A percentile compares a stretch with the other conserved stretches of the same genome.
phyloP scores from a whole-genome alignment of 306 rosid species.

The Vigna unguiculata region DNA sequence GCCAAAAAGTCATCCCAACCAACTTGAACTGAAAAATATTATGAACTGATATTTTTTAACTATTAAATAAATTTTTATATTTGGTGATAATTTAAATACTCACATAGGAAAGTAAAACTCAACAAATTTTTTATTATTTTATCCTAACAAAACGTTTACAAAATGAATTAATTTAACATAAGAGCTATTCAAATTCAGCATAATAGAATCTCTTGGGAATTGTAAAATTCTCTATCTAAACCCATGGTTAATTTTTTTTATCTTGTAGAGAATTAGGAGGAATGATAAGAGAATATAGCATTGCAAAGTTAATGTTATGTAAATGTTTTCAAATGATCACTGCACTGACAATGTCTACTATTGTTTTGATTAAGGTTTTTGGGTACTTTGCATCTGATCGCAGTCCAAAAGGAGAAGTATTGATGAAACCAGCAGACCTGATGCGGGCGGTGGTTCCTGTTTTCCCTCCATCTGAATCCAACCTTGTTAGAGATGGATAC shows the following conservation, averaged over 20 bases:
- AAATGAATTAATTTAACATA: no score
- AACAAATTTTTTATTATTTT: no score
- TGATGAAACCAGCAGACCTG: slow-evolving; percentile 82
- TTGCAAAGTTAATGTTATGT: neutral
- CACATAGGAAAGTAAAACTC: no score
- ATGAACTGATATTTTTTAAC: no score
- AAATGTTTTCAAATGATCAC: slow-evolving; percentile 10
- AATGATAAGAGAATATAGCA: neutral
- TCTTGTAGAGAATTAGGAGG: neutral
- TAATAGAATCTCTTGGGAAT: no score
- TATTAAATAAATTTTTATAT: no score
- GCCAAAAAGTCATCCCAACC: no score
- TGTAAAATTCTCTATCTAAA: no score
- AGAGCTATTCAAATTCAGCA: no score
- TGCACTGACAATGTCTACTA: slow-evolving; percentile 41
- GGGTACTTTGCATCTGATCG: slow-evolving; percentile 87
- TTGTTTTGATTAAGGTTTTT: slow-evolving; percentile 68
- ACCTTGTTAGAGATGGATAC: slow-evolving; percentile 91
- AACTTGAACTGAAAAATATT: no score
- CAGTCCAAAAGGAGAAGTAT: slow-evolving; percentile 71
- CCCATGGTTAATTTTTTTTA: neutral
- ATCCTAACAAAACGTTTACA: no score
- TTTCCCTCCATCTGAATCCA: slow-evolving; percentile 95
- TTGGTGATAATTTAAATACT: no score
- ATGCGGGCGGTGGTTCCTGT: slow-evolving; percentile 98